A percentile compares a stretch with the other conserved stretches of the same genome.
These are phyloP conservation scores for Grosmannia penicillata DNA, from an alignment of 2,329 filamentous ascomycete genomes.

Conservation along the genomic window DNA sequence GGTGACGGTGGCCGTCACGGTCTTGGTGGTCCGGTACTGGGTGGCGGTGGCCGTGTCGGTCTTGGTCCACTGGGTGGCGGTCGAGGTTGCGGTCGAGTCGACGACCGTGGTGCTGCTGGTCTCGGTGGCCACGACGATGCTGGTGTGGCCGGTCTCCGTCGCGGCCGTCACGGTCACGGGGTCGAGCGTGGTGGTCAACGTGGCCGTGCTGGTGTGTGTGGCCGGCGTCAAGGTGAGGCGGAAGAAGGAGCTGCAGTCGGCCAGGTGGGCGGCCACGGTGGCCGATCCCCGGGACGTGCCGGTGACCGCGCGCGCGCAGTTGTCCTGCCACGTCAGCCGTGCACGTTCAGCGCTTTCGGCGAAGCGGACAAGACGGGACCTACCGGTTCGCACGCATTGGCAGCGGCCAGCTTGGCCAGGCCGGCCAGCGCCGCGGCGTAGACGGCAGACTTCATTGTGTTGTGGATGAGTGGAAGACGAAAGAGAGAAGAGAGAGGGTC, in stretches of 20 bases:
- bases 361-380: neutral
- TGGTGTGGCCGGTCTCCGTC: neutral
- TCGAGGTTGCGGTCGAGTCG: neutral
- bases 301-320: conserved; percentile 9
- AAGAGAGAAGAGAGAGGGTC: neutral
- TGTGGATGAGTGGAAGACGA: neutral
- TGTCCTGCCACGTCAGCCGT: conserved; percentile 3
- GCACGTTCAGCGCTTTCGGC: neutral
- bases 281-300: conserved; percentile 1
- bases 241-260: conserved; percentile 8
- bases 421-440: neutral
- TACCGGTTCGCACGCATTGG: conserved; percentile 2
- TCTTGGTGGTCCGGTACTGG: neutral
- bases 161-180: neutral
- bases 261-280: neutral
- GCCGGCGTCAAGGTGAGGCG: conserved; percentile 2
- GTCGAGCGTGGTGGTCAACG: neutral
- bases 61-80: neutral
- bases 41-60: neutral
- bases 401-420: conserved; percentile 2
- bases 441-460: neutral
- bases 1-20: neutral
- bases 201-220: neutral
- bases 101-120: neutral
- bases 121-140: neutral